Base-by-base conservation (phyloP, 768 basidiomycete genomes). In the Termitomyces sp. region DNA sequence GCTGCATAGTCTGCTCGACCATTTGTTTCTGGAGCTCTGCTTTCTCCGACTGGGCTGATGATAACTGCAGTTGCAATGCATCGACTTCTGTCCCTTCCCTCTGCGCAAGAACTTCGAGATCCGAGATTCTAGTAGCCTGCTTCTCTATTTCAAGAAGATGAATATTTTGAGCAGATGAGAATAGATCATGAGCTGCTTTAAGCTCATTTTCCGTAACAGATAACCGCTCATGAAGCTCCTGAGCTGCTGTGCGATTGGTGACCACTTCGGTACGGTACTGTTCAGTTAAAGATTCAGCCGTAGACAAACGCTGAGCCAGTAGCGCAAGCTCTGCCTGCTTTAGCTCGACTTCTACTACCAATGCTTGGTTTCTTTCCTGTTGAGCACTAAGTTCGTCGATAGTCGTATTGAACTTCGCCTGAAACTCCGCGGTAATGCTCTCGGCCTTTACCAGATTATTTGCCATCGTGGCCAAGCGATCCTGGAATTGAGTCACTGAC, bases 271-370 rank as follows among this genome's bases (percentile, higher is more conserved):
- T 44, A 12, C 40, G 37, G 32, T 66, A 49, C 43, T 60, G 60
- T 20, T 9, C 54, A 40, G 60, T 56, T 46, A 44, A 56, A 22
- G 56, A 56, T 20, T 63, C 53, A n/a, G 58, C 53, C 39, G 49
- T 33, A 12, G 61, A 60, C 24, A 65, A 32, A 6, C 46, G 37
- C 27, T 57, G 53, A 16, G 34, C 53, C 20, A 64, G 44, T 20
- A 63, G 58, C 9, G 34, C 16, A 24, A 66, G 22, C n/a, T 65
- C 62, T 20, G n/a, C 36, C n/a, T 59, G 56, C 18, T 62, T 64
- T 12, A 22, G 49, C 22, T 46, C 40, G 2, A 55, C 39, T 3
- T 45, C 53, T 32, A 46, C 52, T n/a, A 26, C 55, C 47, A 67
- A 45, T 16, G 44, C 49, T 14, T 46, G 45, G 20, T 56, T 62